Base-by-base conservation (phyloP, 306 rosid species). In the Quercus dentata region DNA sequence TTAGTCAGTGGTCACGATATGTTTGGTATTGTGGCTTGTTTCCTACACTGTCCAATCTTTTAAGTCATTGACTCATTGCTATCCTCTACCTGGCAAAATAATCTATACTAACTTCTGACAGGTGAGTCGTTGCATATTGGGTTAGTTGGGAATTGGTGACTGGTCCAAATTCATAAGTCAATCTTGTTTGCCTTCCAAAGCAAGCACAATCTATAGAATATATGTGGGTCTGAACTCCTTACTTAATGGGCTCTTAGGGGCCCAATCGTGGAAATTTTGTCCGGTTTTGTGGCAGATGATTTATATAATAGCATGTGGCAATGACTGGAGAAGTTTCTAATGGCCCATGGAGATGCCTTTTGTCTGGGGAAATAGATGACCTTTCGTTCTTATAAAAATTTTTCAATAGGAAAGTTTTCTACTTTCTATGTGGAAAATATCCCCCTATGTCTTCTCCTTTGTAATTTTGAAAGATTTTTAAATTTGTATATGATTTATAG, bases 241-340 rank as follows among this genome's bases (percentile, higher is more conserved):
- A 33, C 75, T 79, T 51, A 57, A 9, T 28, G 8, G 56, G 54
- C 54, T 59, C 64, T 21, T 58, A 21, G 30, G 14, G 23, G 30
- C 64, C 64, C 23, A 58, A 21, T 21, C 3, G 11, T 23, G 6
- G 25, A 21, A n/a, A 49, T 49, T 31, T 51, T 68, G 28, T 70
- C 55, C 19, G 31, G 56, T 27, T 20, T 56, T 55, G n/a, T 73
- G 28, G 65, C 18, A 59, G 30, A 23, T 23, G 56, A 35, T 7
- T 69, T 73, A 41, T 23, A 59, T 59, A 27, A 59, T 72, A 56
- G 49, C 71, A 56, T 31, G 71, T 75, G 79, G 56, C 51, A 65
- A 33, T 77, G 46, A 68, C 56, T 35, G 69, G 18, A 70, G 23
- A 70, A 75, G 65, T 28, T 51, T 78, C 19, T 76, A 61, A 58